These are phyloP conservation scores for Amanita fuliginea DNA, from an alignment of 768 basidiomycete species.

Conservation along the genomic window DNA sequence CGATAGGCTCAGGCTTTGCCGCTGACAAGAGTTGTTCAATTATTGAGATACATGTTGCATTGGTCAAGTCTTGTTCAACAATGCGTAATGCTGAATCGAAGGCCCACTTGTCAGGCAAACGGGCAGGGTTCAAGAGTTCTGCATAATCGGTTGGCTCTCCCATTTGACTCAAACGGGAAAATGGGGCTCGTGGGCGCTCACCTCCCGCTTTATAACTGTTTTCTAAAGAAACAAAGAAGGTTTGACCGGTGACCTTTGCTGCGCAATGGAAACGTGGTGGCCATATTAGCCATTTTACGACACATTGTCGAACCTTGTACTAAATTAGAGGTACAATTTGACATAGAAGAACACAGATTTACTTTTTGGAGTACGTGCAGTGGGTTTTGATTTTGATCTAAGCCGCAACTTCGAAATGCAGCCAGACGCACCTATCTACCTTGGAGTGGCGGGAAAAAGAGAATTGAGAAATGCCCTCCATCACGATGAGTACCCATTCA, in stretches of 20 bases:
- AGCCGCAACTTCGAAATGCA: too few relatives aligned
- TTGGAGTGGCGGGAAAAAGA: too few relatives aligned
- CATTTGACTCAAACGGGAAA: neutral
- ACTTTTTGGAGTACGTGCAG: too few relatives aligned
- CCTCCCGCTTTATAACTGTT: neutral
- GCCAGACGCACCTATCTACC: too few relatives aligned
- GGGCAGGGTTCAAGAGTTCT: neutral
- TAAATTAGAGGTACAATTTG: neutral
- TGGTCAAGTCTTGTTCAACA: neutral
- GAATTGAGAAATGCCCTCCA: too few relatives aligned
- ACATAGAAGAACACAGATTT: too few relatives aligned
- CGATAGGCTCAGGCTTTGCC: neutral
- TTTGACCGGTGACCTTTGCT: neutral
- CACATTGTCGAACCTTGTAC: neutral
- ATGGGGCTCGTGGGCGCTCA: neutral
- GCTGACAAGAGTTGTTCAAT: neutral
- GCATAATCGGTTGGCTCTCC: neutral
- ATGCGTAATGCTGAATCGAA: neutral
- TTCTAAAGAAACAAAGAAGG: neutral
- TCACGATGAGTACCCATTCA: too few relatives aligned
- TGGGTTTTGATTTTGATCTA: too few relatives aligned
- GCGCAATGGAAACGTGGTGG: constrained; percentile 1
- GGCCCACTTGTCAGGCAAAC: neutral
- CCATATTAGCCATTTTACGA: neutral
- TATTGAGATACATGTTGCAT: neutral